Conservation (phyloP, 116 monocot species). For the Iris pallida region DNA sequence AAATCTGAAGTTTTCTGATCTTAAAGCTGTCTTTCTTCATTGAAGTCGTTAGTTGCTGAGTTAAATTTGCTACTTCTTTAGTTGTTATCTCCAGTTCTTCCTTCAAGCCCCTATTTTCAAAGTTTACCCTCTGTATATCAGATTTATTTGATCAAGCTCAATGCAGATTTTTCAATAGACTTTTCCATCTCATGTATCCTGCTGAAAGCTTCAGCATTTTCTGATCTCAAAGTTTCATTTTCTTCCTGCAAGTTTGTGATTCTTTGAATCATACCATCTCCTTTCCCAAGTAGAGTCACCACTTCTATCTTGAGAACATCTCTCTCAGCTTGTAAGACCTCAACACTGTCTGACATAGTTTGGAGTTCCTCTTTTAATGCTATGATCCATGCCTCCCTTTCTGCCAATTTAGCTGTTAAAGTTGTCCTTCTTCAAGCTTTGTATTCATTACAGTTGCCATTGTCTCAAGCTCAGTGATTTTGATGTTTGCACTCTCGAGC, state of each 20-base stretch:
- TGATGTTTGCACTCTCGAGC: constrained; percentile 13
- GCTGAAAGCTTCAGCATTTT: constrained; percentile 15
- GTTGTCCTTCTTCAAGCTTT: constrained; percentile 23
- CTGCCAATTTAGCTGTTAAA: constrained; percentile 25
- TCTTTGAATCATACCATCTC: constrained; percentile 11
- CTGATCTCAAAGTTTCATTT: constrained; percentile 34
- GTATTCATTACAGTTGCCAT: not conserved
- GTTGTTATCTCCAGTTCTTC: constrained; percentile 25
- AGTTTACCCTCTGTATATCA: constrained; percentile 19
- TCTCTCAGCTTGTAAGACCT: constrained; percentile 25
- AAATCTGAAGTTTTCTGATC: constrained; percentile 13
- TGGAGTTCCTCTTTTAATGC: constrained; percentile 25
- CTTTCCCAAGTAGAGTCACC: constrained; percentile 17
- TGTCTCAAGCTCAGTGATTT: constrained; percentile 30
- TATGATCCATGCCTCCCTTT: constrained; percentile 9
- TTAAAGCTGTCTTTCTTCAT: constrained; percentile 38
- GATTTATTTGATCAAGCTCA: constrained; percentile 26
- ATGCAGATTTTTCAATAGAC: constrained; percentile 12
- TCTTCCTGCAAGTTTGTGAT: constrained; percentile 17
- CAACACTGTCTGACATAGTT: constrained; percentile 10
- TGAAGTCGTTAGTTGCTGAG: constrained; percentile 21
- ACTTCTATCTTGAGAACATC: constrained; percentile 26
- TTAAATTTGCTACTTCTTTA: constrained; percentile 23
- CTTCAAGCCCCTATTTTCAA: constrained; percentile 31
- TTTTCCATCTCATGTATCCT: constrained; percentile 33